Evolutionary conservation across 345 rosid species (phyloP).

Genomic region (Mercurialis annua): DNA sequence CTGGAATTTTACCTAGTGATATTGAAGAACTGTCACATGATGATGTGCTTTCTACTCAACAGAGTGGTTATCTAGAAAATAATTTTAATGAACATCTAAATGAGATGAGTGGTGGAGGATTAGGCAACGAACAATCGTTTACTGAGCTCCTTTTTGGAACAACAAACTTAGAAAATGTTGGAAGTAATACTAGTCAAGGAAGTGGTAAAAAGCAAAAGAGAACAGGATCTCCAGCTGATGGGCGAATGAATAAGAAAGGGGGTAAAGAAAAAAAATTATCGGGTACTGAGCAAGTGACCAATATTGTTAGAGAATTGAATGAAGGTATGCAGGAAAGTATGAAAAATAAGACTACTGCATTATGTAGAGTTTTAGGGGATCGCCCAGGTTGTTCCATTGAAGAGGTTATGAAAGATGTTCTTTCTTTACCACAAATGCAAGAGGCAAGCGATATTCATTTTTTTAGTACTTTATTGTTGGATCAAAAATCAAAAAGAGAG

Average conservation of each 20-base stretch:
- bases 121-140: too few relatives aligned
- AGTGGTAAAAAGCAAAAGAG: too few relatives aligned
- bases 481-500: not conserved
- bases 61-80: too few relatives aligned
- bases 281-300: not conserved
- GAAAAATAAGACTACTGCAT: not conserved
- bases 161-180: too few relatives aligned
- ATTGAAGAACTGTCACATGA: not conserved
- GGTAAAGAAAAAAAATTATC: not conserved
- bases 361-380: not conserved
- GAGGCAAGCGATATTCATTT: not conserved
- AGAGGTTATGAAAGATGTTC: not conserved
- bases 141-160: too few relatives aligned
- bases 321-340: not conserved
- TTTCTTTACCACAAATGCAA: not conserved
- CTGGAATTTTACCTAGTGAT: not conserved
- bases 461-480: not conserved
- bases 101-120: too few relatives aligned
- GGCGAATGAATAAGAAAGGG: too few relatives aligned
- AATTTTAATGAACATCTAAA: too few relatives aligned
- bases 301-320: not conserved
- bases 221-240: too few relatives aligned
- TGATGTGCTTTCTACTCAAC: too few relatives aligned
- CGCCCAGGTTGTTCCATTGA: not conserved
- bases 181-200: too few relatives aligned